Base-by-base conservation (phyloP, 2,329 filamentous ascomycete species). In the Endoconidiophora laricicola region DNA sequence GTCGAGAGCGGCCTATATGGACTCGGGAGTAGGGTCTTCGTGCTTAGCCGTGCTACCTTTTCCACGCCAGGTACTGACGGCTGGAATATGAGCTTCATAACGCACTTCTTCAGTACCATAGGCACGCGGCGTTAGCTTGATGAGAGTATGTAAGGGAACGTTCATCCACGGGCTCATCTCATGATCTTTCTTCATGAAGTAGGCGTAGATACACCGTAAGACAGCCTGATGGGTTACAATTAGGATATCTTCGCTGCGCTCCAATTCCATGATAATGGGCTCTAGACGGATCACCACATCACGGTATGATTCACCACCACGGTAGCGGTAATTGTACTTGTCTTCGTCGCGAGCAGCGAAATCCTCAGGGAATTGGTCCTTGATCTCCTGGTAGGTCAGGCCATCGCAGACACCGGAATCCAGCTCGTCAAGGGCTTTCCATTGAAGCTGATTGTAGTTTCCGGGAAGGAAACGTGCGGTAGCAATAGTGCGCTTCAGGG, bases 251-350 rank as follows among this genome's bases (percentile, higher is more conserved):
- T 96, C 91, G 58, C 82, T 86, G 55, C 91, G 79, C 66, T 98
- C 91, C 48, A 98, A 73, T 64, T 98, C 91, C 91, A 98, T 98
- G 67, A 98, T 98, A 66, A 98, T 98, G 55, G 91, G 91, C 62
- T 98, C 91, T 0, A 98, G 79, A 1, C 91, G 86, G 60, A 95
- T 96, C 39, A 98, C 91, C 1, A 98, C 90, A 60, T 98, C 91
- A 50, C 90, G 85, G 65, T 98, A 81, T 54, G 85, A 93, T 68
- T 98, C 91, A 49, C 91, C 91, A 55, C 91, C 91, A 4, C 91
- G 82, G 66, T 98, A 98, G 52, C 91, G 86, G 68, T 98, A 98
- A 69, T 98, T 96, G 76, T 96, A 96, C 67, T 98, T 98, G 72
- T 98, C 91, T 57, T 94, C 86, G 64, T 98, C 91, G 55, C 91